phyloP scores from a whole-genome alignment of 2,329 filamentous ascomycete species.

The Epichloe bromicola region DNA sequence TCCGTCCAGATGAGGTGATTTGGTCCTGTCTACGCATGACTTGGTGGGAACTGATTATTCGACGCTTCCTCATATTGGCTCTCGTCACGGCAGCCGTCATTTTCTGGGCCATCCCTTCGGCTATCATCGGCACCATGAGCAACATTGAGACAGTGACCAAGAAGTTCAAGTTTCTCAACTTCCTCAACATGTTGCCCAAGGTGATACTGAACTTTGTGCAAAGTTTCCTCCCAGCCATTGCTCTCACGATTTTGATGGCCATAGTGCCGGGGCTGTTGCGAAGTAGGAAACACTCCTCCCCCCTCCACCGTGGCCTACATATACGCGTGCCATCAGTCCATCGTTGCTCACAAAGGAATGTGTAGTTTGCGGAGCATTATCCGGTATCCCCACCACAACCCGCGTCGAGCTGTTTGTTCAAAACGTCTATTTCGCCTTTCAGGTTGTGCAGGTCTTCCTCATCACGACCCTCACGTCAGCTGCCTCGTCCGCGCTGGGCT shows the following conservation, averaged over 20 bases:
- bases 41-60: slow-evolving; percentile 74
- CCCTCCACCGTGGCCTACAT: neutral
- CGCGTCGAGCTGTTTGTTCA: slow-evolving; percentile 81
- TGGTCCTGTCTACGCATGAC: slow-evolving; percentile 76
- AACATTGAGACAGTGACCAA: slow-evolving; percentile 61
- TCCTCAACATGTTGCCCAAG: slow-evolving; percentile 56
- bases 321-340: neutral
- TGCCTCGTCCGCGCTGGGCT: slow-evolving; percentile 53
- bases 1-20: slow-evolving; percentile 71
- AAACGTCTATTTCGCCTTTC: slow-evolving; percentile 82
- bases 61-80: slow-evolving; percentile 53
- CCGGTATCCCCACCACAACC: slow-evolving; percentile 68
- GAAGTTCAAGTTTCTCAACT: slow-evolving; percentile 57
- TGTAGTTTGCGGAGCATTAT: slow-evolving; percentile 58
- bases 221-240: slow-evolving; percentile 68
- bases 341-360: slow-evolving; percentile 5
- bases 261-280: slow-evolving; percentile 74
- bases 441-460: slow-evolving; percentile 84
- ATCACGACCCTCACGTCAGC: slow-evolving; percentile 73
- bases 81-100: slow-evolving; percentile 68
- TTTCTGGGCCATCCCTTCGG: slow-evolving; percentile 72
- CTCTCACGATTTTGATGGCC: slow-evolving; percentile 74
- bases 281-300: slow-evolving; percentile 15
- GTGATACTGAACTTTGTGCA: slow-evolving; percentile 71
- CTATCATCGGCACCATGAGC: slow-evolving; percentile 71